These are phyloP conservation scores for Chlamydomonas asymmetrica DNA, from an alignment of 139 green algal genomes.

Conservation along the genomic window DNA sequence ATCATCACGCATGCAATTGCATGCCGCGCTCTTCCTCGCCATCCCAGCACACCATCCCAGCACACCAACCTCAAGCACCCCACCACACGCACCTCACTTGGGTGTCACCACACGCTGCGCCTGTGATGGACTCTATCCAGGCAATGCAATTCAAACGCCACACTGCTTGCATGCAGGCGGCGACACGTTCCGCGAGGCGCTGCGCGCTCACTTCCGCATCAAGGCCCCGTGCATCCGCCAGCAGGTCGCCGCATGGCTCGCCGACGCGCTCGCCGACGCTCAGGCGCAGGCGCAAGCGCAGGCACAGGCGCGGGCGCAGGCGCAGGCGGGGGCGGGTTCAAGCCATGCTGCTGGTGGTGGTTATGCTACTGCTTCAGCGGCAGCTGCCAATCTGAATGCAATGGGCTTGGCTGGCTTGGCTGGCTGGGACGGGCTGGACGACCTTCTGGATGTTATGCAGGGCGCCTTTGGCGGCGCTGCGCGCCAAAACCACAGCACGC, in stretches of 20 bases:
- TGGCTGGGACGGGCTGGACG: too few species aligned
- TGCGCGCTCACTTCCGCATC: not conserved
- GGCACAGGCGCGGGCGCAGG: too few species aligned
- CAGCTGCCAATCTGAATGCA: too few species aligned
- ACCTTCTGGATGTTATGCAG: too few species aligned
- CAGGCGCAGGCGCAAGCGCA: not conserved
- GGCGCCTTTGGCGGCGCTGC: too few species aligned
- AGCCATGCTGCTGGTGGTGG: too few species aligned
- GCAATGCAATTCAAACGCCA: not conserved
- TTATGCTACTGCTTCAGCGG: too few species aligned
- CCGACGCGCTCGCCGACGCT: not conserved
- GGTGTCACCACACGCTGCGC: not conserved
- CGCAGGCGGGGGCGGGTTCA: too few species aligned
- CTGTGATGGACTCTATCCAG: not conserved
- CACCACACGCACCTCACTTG: too few species aligned
- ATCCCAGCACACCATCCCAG: not conserved
- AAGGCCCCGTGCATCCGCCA: constrained; percentile 4
- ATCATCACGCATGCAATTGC: not conserved
- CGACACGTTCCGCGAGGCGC: constrained; percentile 11
- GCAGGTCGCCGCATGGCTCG: constrained; percentile 7
- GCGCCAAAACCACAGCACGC: too few species aligned
- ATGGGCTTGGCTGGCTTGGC: too few species aligned
- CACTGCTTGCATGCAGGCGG: not conserved
- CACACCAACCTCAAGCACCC: too few species aligned
- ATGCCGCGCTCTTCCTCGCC: not conserved